Evolutionary conservation across 2,329 filamentous ascomycete genomes (phyloP), one percentile per base, ranked within the genome.

Genomic region (Emergomyces pasteurianus): DNA sequence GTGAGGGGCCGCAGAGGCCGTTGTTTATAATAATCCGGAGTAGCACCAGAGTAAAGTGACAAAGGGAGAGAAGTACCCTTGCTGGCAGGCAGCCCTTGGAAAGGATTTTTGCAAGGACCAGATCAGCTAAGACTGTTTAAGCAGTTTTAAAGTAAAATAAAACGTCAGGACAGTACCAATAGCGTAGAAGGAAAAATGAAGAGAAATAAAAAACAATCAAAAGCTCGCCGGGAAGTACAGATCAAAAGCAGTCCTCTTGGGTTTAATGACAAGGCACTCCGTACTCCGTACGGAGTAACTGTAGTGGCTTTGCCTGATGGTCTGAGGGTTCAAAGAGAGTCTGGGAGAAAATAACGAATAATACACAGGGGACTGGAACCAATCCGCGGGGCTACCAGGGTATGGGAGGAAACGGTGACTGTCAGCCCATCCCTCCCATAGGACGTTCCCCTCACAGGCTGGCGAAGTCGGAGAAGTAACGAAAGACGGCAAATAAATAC

Each of bases 21-120:
- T 59, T 53, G 58, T 58, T 59, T 59, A 59, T 53, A 59, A 59
- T 53, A 59, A 42, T 53, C 46, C n/a, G 10, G 46, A 50, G 47
- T 53, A 38, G 47, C 28, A 53, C 36, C 12, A 50, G 21, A 47
- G 14, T 57, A 38, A 58, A 49, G 46, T 38, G 46, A 58, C 56
- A 58, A 58, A 26, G 42, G n/a, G 31, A 16, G 1, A 49, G 8
- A 58, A 50, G 42, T 50, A 49, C 57, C 57, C 42, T 58, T 58
- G 56, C 26, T 34, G 26, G 56, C 26, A 46, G 26, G 56, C 26
- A 42, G 38, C 23, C 40, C 16, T 16, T 23, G 42, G 26, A 58
- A 23, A 40, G 26, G 31, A 21, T 47, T 34, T 57, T 10, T 58
- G 57, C 26, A 49, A 50, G 57, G 57, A 58, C 38, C 31, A 58